Evolutionary conservation across 345 rosid genomes (phyloP).

Genomic region (Populus davidiana): DNA sequence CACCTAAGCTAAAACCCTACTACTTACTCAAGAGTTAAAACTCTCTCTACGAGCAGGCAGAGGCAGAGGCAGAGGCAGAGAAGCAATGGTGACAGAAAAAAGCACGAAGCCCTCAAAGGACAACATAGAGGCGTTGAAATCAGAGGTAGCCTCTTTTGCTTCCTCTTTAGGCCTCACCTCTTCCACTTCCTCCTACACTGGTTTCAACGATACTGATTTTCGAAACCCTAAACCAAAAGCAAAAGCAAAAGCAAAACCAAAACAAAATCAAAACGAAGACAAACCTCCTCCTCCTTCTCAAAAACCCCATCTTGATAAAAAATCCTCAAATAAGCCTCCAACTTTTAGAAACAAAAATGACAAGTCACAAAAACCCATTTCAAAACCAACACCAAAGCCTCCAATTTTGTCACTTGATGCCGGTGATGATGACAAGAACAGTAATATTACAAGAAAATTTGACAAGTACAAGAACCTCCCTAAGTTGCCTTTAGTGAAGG

Average conservation of each 20-base stretch:
- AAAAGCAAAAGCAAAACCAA: constrained; percentile 33
- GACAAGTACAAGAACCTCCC: constrained; percentile 58
- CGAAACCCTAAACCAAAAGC: constrained; percentile 33
- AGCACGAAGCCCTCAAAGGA: constrained; percentile 13
- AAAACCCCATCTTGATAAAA: background rate
- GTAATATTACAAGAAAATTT: constrained; percentile 19
- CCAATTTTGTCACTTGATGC: constrained; percentile 55
- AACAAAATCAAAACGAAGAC: background rate
- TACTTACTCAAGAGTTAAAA: too few species aligned
- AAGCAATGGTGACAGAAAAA: too few species aligned
- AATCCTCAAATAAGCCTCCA: background rate
- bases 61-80: too few species aligned
- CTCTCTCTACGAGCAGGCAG: too few species aligned
- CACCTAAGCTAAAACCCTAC: too few species aligned
- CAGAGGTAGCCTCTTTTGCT: constrained; percentile 76
- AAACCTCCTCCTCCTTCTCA: background rate
- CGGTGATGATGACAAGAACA: constrained; percentile 1
- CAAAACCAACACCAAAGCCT: constrained; percentile 49
- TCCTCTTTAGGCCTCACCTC: constrained; percentile 75
- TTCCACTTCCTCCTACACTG: constrained; percentile 41
- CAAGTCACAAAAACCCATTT: constrained; percentile 14
- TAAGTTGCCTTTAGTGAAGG: constrained; percentile 69
- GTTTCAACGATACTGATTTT: constrained; percentile 72
- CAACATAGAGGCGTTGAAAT: constrained; percentile 38
- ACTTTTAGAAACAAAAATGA: background rate